A percentile compares a stretch with the other conserved stretches of the same genome.
phyloP scores from a whole-genome alignment of 352 stramenopile genomes.

The Poterioochromonas sp. region DNA sequence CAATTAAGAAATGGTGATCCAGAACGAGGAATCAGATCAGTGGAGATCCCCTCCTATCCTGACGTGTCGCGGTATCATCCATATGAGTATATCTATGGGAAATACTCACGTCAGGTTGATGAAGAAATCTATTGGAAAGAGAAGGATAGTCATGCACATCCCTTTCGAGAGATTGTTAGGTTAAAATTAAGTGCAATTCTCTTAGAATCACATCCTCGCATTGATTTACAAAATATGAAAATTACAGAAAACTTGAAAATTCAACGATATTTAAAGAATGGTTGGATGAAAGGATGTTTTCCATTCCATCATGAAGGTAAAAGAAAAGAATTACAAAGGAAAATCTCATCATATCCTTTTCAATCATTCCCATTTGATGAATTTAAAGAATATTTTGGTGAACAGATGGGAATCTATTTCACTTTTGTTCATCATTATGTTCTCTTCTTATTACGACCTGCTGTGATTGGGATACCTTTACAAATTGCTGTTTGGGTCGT shows the following conservation, averaged over 20 bases:
- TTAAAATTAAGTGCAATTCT: constrained; percentile 9
- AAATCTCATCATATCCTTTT: constrained; percentile 33
- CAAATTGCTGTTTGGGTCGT: constrained; percentile 14
- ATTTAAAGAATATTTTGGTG: constrained; percentile 72
- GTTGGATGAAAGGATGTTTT: background rate
- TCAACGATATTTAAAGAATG: background rate
- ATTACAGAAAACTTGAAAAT: too few relatives aligned
- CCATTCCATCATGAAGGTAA: background rate
- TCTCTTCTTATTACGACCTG: background rate
- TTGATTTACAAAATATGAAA: background rate
- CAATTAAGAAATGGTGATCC: background rate
- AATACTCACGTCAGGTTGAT: constrained; percentile 3
- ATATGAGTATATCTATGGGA: constrained; percentile 2
- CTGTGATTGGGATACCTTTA: constrained; percentile 11
- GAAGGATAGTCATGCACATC: background rate
- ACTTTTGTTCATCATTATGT: constrained; percentile 56
- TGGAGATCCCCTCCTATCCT: background rate
- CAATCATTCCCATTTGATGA: constrained; percentile 55
- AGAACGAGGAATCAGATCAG: background rate
- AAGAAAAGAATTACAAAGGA: background rate
- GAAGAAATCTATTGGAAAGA: background rate
- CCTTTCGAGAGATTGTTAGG: constrained; percentile 15
- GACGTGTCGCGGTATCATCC: background rate
- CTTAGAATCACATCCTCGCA: background rate
- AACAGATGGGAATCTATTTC: constrained; percentile 96